Percentiles rank a stretch among this genome's conserved stretches.
These are phyloP conservation scores for Alternaria novae-zelandiae DNA, from an alignment of 2,329 filamentous ascomycete genomes.

Conservation along the genomic window DNA sequence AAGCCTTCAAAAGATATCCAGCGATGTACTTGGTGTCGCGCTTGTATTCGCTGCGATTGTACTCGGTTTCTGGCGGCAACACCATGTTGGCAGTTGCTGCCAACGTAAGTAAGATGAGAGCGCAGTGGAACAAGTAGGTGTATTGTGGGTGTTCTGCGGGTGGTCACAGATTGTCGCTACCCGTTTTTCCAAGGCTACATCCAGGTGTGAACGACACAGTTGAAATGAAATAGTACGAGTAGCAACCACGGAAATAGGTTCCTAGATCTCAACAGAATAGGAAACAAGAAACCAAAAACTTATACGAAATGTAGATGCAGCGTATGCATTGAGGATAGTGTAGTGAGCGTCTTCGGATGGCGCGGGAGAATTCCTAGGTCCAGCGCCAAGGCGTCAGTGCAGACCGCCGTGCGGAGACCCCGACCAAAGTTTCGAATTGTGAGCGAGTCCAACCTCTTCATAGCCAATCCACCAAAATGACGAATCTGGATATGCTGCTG, in stretches of 20 bases:
- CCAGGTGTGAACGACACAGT: too few species aligned
- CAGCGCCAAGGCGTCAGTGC: constrained; percentile 6
- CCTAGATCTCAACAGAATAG: too few species aligned
- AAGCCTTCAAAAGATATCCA: background rate
- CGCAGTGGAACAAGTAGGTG: background rate
- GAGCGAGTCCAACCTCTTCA: constrained; percentile 4
- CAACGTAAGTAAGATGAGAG: background rate
- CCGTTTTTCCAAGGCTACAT: too few species aligned
- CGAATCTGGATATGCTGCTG: constrained; percentile 73
- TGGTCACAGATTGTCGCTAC: too few species aligned
- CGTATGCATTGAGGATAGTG: background rate
- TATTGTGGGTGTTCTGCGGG: too few species aligned
- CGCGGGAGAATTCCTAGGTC: background rate
- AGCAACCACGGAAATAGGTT: too few species aligned
- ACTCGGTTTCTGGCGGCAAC: background rate
- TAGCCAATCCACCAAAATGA: constrained; percentile 34
- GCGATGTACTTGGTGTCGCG: background rate
- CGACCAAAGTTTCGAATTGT: constrained; percentile 4
- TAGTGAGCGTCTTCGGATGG: background rate
- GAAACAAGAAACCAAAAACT: too few species aligned
- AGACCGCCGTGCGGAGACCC: constrained; percentile 1
- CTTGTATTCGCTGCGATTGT: background rate
- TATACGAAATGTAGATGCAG: background rate
- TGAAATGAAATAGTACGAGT: too few species aligned
- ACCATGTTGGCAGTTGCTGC: background rate